Evolutionary conservation across 164 flowering plant species (phyloP).

Genomic region (Macadamia tetraphylla): DNA sequence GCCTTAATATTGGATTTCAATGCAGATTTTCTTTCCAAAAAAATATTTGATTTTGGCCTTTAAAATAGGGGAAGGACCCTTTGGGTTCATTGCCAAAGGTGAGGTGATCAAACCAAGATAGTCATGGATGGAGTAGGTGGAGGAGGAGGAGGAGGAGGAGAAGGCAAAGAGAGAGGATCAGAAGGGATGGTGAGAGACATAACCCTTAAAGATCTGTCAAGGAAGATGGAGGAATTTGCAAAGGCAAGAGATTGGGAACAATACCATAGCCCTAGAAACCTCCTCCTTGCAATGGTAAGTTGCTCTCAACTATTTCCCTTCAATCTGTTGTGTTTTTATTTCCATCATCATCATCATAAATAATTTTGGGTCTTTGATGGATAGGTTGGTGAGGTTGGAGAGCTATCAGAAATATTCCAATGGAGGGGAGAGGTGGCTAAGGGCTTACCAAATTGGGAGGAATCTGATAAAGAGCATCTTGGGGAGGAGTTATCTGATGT

Average conservation of each 20-base stretch:
- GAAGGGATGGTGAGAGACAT: constrained; percentile 22
- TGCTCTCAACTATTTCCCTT: too few relatives aligned
- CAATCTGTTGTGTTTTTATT: too few relatives aligned
- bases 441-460: constrained; percentile 59
- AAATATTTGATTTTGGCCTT: background rate
- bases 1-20: background rate
- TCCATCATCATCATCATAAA: too few relatives aligned
- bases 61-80: constrained; percentile 4
- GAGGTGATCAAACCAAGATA: constrained; percentile 4
- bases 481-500: constrained; percentile 71
- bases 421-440: constrained; percentile 34
- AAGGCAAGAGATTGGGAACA: constrained; percentile 65
- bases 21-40: background rate
- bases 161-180: constrained; percentile 7
- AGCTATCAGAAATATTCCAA: constrained; percentile 28
- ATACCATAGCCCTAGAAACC: constrained; percentile 66
- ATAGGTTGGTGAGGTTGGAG: constrained; percentile 27
- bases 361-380: background rate
- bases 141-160: constrained; percentile 13
- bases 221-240: constrained; percentile 57
- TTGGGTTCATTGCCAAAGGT: background rate
- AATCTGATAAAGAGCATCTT: constrained; percentile 56
- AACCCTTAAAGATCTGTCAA: constrained; percentile 48
- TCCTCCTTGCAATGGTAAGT: constrained; percentile 67
- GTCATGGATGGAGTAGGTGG: too few relatives aligned